Percentiles rank a stretch among this genome's conserved stretches.
Evolutionary conservation across 129 eudicot species (phyloP).

Genomic region (Pseudognaphalium luteoalbum): DNA sequence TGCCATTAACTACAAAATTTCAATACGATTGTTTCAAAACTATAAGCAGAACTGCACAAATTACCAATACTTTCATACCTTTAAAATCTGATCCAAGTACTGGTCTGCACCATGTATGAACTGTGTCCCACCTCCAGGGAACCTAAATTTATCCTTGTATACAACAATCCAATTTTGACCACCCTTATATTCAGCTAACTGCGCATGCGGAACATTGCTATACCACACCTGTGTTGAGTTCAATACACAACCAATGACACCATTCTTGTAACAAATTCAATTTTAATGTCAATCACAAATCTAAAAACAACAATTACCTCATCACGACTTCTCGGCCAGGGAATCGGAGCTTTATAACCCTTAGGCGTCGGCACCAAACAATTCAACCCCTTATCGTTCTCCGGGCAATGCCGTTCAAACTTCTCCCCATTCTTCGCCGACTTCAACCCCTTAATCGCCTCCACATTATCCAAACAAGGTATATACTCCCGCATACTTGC

Average conservation of each 20-base stretch:
- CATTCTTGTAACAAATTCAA: neutral
- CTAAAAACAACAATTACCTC: slow-evolving; percentile 43
- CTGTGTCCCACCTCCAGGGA: slow-evolving; percentile 99
- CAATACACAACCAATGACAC: slow-evolving; percentile 6
- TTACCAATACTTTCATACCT: slow-evolving; percentile 42
- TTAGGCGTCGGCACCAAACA: slow-evolving; percentile 81
- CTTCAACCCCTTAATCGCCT: slow-evolving; percentile 51
- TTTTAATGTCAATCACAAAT: neutral
- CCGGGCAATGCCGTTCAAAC: slow-evolving; percentile 95
- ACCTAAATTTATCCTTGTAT: slow-evolving; percentile 84
- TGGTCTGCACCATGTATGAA: slow-evolving; percentile 96
- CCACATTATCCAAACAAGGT: slow-evolving; percentile 89
- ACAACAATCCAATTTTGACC: slow-evolving; percentile 92
- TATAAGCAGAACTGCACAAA: neutral
- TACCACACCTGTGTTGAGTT: slow-evolving; percentile 70
- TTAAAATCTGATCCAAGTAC: slow-evolving; percentile 86
- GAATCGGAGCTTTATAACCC: slow-evolving; percentile 70
- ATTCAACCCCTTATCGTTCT: slow-evolving; percentile 55
- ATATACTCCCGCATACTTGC: slow-evolving; percentile 81
- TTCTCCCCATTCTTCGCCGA: slow-evolving; percentile 77
- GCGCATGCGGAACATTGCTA: slow-evolving; percentile 95
- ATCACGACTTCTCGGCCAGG: slow-evolving; percentile 92
- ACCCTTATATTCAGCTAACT: slow-evolving; percentile 90
- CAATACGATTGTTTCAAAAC: neutral
- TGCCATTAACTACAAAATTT: neutral